Evolutionary conservation across 1,139 yeast genomes (phyloP), one percentile per base, ranked within the genome.

Genomic region (Pichia sp.): DNA sequence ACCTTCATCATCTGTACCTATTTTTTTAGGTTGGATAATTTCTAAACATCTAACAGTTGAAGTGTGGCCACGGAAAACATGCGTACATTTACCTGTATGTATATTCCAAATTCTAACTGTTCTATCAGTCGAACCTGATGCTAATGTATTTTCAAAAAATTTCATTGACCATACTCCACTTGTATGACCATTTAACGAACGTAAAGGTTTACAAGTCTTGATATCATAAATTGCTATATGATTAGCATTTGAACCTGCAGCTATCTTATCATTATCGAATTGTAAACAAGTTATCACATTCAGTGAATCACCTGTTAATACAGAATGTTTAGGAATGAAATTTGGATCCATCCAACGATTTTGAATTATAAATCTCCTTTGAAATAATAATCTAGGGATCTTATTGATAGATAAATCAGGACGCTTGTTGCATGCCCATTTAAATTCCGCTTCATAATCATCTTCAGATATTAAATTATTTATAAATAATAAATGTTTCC

Each of bases 141-240:
- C 95, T 36, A 90, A 67, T 1, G 86, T 82, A 60, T 85, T 80
- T n/a, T 87, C 87, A 44, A 77, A 77, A 61, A 89, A 90, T 63
- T 92, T 89, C 60, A 92, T 70, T 1, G 98, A 97, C 99, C 99
- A 92, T 9, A 94, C 98, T 27, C 98, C 98, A 40, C 97, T 97
- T 48, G 86, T 95, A 59, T 92, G 98, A 11, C 97, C 97, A 44
- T 74, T 72, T 42, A 92, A 70, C 2, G 85, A 82, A 41, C 78
- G 71, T n/a, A 83, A 58, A 39, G 82, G 69, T 39, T 69, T 69
- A 5, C 97, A 97, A 0, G 87, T 80, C 32, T 72, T 68, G 3
- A 96, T 80, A 54, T 85, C 82, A 62, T 87, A 89, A 9, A 94
- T 81, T 50, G 87, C 80, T 51, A 92, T 87, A 56, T 80, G 76